These are phyloP conservation scores for Raffaelea ambrosiae DNA, from an alignment of 2,329 filamentous ascomycete species.

Conservation along the genomic window DNA sequence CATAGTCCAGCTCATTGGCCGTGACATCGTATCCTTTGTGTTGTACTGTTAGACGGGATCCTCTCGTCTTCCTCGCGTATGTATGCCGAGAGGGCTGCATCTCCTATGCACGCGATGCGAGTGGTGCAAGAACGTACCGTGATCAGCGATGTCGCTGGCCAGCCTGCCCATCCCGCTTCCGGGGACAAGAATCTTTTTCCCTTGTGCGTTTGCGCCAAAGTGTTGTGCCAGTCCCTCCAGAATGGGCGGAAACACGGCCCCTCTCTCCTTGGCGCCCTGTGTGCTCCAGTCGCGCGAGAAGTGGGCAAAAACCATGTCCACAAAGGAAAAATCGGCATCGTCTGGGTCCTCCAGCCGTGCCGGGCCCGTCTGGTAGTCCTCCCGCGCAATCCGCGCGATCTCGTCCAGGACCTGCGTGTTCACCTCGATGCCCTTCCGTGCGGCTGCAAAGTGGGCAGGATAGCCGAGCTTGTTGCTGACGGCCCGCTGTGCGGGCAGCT, in stretches of 20 bases:
- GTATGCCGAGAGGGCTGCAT: too few relatives aligned
- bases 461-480: conserved; percentile 1
- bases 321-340: neutral
- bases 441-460: neutral
- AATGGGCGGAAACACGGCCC: conserved; percentile 1
- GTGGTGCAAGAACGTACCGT: neutral
- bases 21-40: neutral
- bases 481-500: neutral
- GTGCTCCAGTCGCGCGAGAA: conserved; percentile 1
- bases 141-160: conserved; percentile 2
- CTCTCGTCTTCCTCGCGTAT: too few relatives aligned
- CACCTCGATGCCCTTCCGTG: conserved; percentile 1
- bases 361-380: neutral
- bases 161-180: conserved; percentile 2
- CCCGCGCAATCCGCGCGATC: neutral
- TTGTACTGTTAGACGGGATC: neutral
- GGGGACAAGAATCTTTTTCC: neutral
- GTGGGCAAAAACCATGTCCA: neutral
- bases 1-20: conserved; percentile 1
- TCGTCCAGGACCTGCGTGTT: neutral
- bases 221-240: neutral
- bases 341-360: neutral
- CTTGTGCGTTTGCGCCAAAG: neutral
- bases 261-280: neutral
- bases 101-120: too few relatives aligned